These are phyloP conservation scores for Cutaneotrichosporon mucoides DNA, from an alignment of 1,284 basidiomycete genomes.

Conservation along the genomic window DNA sequence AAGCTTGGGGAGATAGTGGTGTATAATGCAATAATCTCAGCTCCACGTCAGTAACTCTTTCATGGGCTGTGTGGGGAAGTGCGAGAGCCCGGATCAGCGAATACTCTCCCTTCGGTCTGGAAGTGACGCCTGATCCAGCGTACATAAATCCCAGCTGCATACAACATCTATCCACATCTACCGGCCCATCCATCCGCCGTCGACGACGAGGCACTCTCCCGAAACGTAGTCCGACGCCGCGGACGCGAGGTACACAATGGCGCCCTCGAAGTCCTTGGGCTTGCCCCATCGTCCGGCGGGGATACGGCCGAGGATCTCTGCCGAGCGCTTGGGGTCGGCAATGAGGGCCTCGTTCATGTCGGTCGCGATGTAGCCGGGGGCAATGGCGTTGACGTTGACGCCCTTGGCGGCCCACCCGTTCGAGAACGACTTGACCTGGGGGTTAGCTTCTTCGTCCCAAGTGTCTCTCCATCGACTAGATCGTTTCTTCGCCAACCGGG, in stretches of 20 bases:
- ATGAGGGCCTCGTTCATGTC: constrained; percentile 56
- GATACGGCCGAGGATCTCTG: constrained; percentile 88
- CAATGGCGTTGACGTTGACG: constrained; percentile 82
- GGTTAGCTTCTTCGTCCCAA: no score
- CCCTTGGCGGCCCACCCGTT: constrained; percentile 75
- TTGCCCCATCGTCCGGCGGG: constrained; percentile 87
- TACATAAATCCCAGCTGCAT: no score
- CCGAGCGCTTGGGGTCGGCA: constrained; percentile 52
- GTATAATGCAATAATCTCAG: no score
- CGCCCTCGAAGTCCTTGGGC: constrained; percentile 84
- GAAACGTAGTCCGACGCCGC: constrained; percentile 82
- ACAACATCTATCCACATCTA: neutral
- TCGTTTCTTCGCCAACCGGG: no score
- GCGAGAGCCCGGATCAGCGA: no score
- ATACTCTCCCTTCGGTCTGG: no score
- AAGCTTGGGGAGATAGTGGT: no score
- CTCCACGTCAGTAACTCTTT: no score
- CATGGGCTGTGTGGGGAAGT: no score
- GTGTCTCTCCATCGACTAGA: no score
- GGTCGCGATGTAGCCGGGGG: constrained; percentile 87
- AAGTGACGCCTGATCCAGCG: no score
- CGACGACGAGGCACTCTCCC: constrained; percentile 61
- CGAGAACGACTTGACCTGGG: constrained; percentile 49
- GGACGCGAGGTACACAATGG: constrained; percentile 83
- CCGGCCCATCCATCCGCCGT: constrained; percentile 50